Evolutionary conservation across 2,329 filamentous ascomycete species (phyloP).

Genomic region (Alternaria solani): DNA sequence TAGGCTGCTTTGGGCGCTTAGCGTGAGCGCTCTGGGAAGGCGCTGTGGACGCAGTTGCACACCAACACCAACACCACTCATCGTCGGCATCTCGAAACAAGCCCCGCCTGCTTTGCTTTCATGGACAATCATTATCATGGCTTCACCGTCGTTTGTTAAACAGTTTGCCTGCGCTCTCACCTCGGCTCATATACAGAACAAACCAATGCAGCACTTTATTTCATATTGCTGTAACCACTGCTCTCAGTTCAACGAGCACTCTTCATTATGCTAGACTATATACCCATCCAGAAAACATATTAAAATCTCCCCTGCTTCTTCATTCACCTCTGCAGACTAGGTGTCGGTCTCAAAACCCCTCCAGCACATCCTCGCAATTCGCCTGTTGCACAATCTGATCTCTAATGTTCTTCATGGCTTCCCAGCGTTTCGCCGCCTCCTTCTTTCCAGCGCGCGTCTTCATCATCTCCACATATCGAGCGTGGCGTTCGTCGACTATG

Average conservation of each 20-base stretch:
- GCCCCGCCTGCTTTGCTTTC: not conserved
- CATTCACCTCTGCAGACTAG: too few species aligned
- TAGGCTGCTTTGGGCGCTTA: conserved; percentile 1
- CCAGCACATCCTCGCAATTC: conserved; percentile 19
- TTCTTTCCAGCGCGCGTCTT: conserved; percentile 29
- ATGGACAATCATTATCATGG: not conserved
- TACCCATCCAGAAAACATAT: not conserved
- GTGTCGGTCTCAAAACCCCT: not conserved
- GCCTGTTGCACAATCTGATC: conserved; percentile 12
- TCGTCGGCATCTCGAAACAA: not conserved
- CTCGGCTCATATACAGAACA: not conserved
- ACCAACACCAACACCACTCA: not conserved
- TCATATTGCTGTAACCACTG: not conserved
- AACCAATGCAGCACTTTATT: not conserved
- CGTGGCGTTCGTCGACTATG: conserved; percentile 19
- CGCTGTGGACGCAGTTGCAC: not conserved
- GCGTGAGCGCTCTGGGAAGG: not conserved
- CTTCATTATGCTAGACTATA: not conserved
- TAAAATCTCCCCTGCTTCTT: not conserved
- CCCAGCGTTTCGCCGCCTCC: conserved; percentile 24
- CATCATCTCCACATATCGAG: conserved; percentile 22
- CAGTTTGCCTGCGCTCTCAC: not conserved
- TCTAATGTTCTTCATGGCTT: conserved; percentile 20
- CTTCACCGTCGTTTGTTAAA: not conserved
- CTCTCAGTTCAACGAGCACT: not conserved